Conservation (phyloP, 2,329 filamentous ascomycete species). For the Diaporthe citriasiana region DNA sequence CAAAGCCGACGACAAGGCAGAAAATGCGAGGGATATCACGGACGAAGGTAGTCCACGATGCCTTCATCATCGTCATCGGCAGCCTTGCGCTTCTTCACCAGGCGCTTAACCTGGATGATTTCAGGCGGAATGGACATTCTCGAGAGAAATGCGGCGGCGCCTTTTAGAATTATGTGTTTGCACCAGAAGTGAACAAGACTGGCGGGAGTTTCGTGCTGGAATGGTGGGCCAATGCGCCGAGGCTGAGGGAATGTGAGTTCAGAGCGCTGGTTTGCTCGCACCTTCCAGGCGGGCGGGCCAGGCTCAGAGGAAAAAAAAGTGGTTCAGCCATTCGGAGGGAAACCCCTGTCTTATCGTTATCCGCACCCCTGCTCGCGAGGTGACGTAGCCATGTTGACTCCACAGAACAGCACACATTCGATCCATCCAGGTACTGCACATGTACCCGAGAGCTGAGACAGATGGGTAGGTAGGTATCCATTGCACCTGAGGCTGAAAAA, state of each 20-base stretch:
- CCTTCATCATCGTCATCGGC: slow-evolving; percentile 65
- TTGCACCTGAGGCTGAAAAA: neutral
- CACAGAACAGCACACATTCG: slow-evolving; percentile 28
- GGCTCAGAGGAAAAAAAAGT: slow-evolving; percentile 3
- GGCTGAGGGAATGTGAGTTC: slow-evolving; percentile 7
- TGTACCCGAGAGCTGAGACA: slow-evolving; percentile 4
- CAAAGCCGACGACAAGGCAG: slow-evolving; percentile 32
- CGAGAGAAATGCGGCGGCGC: slow-evolving; percentile 5
- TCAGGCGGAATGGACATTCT: slow-evolving; percentile 71
- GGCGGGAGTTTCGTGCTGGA: slow-evolving; percentile 3
- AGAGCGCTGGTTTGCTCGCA: slow-evolving; percentile 1
- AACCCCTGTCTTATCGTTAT: slow-evolving; percentile 34
- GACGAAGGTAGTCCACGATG: slow-evolving; percentile 70
- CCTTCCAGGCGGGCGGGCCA: neutral
- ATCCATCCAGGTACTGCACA: slow-evolving; percentile 2
- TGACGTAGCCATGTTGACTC: slow-evolving; percentile 33
- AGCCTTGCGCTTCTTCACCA: slow-evolving; percentile 61
- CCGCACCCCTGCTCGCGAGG: slow-evolving; percentile 18
- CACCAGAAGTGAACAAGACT: neutral
- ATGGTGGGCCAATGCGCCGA: slow-evolving; percentile 21
- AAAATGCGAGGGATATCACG: slow-evolving; percentile 46
- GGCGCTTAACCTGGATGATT: slow-evolving; percentile 69
- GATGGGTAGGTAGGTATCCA: neutral
- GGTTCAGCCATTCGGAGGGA: neutral
- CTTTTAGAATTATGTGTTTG: too few species aligned